Percentiles rank a stretch among this genome's conserved stretches.
Evolutionary conservation across 495 filamentous ascomycete genomes (phyloP).

Genomic region (Thermothielavioides terrestris): DNA sequence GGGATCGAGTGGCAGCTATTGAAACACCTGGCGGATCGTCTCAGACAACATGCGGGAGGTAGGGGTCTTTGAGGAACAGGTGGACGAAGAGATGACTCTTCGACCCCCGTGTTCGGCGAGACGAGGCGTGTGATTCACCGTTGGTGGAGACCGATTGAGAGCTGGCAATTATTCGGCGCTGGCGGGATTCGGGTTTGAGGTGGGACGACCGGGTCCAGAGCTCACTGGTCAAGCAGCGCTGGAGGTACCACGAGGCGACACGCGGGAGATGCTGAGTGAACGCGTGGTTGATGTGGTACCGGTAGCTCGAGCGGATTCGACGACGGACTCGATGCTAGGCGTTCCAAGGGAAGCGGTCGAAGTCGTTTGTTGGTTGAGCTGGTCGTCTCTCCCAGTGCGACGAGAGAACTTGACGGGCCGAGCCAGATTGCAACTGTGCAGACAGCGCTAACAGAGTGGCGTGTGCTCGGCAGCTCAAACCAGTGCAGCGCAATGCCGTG

Average conservation of each 20-base stretch:
- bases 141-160: slow-evolving; percentile 20
- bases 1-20: slow-evolving; percentile 24
- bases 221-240: slow-evolving; percentile 2
- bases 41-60: slow-evolving; percentile 36
- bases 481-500: slow-evolving; percentile 12
- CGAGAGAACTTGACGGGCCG: neutral
- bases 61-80: slow-evolving; percentile 31
- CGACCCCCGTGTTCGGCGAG: slow-evolving; percentile 34
- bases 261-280: neutral
- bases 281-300: slow-evolving; percentile 1
- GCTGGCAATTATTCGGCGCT: slow-evolving; percentile 15
- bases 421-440: neutral
- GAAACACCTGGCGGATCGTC: slow-evolving; percentile 30
- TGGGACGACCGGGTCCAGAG: slow-evolving; percentile 16
- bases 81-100: slow-evolving; percentile 42
- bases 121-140: slow-evolving; percentile 27
- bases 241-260: slow-evolving; percentile 7
- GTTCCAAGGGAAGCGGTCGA: neutral
- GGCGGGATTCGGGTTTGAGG: slow-evolving; percentile 5
- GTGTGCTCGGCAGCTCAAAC: slow-evolving; percentile 10
- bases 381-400: neutral
- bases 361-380: slow-evolving; percentile 10
- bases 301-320: slow-evolving; percentile 1
- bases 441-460: neutral
- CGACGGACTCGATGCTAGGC: neutral